Evolutionary conservation across 2,329 filamentous ascomycete species (phyloP).

Genomic region (Lachnellula arida): DNA sequence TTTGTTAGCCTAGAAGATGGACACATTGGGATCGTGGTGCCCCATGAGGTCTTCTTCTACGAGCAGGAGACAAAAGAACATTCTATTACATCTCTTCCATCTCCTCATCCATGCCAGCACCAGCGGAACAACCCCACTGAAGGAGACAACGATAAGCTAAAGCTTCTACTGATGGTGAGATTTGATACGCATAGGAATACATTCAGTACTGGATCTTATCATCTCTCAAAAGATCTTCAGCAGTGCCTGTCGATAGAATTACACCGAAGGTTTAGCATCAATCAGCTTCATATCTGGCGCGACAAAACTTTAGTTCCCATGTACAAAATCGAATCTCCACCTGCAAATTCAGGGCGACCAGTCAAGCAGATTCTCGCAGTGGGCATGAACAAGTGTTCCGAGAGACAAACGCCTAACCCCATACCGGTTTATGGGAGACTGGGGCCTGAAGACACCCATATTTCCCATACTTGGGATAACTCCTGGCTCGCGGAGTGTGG

Average conservation of each 20-base stretch:
- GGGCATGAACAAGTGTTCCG: not conserved
- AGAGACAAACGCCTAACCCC: not conserved
- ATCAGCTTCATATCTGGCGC: not conserved
- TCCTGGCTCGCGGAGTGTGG: not conserved
- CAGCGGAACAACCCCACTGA: not conserved
- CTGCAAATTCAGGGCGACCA: not conserved
- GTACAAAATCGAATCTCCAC: not conserved
- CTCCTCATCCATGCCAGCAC: not conserved
- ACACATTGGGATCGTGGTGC: not conserved
- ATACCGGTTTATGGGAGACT: not conserved
- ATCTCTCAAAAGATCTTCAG: not conserved
- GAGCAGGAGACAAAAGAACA: not conserved
- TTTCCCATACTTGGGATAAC: not conserved
- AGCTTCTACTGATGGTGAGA: slow-evolving; percentile 1
- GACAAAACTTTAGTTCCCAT: not conserved
- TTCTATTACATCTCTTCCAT: not conserved
- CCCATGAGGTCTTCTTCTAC: not conserved
- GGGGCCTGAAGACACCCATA: not conserved
- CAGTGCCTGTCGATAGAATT: not conserved
- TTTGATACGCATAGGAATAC: slow-evolving; percentile 10
- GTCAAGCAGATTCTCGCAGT: not conserved
- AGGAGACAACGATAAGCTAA: not conserved
- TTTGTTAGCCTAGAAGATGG: not conserved
- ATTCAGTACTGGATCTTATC: slow-evolving; percentile 8
- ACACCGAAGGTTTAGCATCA: not conserved